phyloP scores from a whole-genome alignment of 768 basidiomycete species.

The Pisolithus sp. region DNA sequence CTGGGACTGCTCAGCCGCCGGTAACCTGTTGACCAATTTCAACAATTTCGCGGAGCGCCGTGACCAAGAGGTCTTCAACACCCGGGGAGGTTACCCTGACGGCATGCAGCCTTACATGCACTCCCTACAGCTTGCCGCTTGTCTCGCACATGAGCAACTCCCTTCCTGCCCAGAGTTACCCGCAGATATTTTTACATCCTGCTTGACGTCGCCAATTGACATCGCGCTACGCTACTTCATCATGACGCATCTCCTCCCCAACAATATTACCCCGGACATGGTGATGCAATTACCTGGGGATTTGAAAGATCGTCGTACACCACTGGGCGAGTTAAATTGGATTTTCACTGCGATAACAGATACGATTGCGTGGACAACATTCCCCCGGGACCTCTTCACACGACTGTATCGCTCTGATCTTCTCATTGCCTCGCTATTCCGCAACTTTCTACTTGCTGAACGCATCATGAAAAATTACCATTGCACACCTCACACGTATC shows the following conservation, averaged over 20 bases:
- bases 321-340: conserved; percentile 98
- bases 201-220: conserved; percentile 96
- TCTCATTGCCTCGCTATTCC: conserved; percentile 91
- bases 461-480: conserved; percentile 97
- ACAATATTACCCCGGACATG: conserved; percentile 79
- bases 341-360: conserved; percentile 99
- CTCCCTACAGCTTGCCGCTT: conserved; percentile 93
- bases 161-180: conserved; percentile 96
- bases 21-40: conserved; percentile 87
- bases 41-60: conserved; percentile 70
- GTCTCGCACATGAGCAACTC: conserved; percentile 82
- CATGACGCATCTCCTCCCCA: conserved; percentile 82
- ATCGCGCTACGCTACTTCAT: conserved; percentile 93
- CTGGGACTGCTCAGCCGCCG: conserved; percentile 99
- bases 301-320: conserved; percentile 92
- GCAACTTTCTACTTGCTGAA: conserved; percentile 95
- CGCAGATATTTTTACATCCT: conserved; percentile 95
- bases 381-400: conserved; percentile 89
- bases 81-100: conserved; percentile 54
- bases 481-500: conserved; percentile 92
- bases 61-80: conserved; percentile 56
- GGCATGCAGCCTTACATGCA: conserved; percentile 69
- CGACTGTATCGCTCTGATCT: conserved; percentile 92
- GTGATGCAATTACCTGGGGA: conserved; percentile 94
- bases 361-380: conserved; percentile 98